Evolutionary conservation across 2,329 filamentous ascomycete species (phyloP), one percentile per base, ranked within the genome.

Genomic region (Myriosclerotinia duriaeana): DNA sequence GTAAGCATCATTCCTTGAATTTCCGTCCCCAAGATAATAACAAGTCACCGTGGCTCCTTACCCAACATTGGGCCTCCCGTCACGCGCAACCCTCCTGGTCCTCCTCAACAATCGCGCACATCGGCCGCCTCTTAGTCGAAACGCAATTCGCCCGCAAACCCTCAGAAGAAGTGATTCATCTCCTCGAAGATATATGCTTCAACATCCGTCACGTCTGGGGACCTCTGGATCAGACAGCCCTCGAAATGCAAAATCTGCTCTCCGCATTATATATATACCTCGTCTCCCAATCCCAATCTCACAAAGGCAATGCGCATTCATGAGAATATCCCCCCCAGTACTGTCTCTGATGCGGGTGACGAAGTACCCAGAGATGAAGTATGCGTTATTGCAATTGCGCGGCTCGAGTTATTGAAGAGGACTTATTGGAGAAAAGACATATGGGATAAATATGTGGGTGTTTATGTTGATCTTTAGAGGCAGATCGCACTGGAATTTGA

Each of bases 401-500:
- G 80, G 55, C 63, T 81, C 7, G 73, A 76, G 30, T 78, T 78
- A 11, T 67, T 78, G 58, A 72, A 79, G 71, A 72, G 78, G 7
- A 76, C 78, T 5, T 81, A 78, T 70, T 79, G 80, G 74, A 78
- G 80, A 56, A 72, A 78, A 9, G 79, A 79, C 12, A 71, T 72
- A 26, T 82, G 79, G 78, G 71, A 71, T 42, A 68, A 71, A 53
- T 64, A 70, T n/a, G 48, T 42, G 12, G 61, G 68, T 38, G 55
- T 67, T 5, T 71, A 71, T 54, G 11, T 68, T 2, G 67, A 71
- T 59, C 56, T 71, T 34, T 71, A 66, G 42, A 66, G 68, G 36
- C 68, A 69, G 42, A 50, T 67, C 26, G 26, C 26, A 26, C n/a
- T n/a, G n/a, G n/a, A n/a, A n/a, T n/a, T n/a, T n/a, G n/a, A n/a